Conservation (phyloP, 306 rosid genomes). For the Leucaena leucocephala region DNA sequence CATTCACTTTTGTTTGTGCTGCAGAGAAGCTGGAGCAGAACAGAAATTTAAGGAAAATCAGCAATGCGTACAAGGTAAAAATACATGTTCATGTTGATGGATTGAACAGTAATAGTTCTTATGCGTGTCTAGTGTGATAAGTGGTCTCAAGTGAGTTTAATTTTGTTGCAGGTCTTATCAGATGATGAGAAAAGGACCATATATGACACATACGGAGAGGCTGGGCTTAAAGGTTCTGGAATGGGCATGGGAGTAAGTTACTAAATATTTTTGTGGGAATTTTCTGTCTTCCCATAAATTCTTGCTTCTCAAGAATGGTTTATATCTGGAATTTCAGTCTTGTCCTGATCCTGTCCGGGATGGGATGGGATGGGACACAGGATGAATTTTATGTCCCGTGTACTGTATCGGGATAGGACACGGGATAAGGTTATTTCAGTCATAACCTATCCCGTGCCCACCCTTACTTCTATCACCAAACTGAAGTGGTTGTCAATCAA, state of each 20-base stretch:
- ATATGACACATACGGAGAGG: slow-evolving; percentile 94
- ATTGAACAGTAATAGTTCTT: slow-evolving; percentile 30
- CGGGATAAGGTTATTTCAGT: too few species aligned
- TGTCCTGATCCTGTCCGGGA: too few species aligned
- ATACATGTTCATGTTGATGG: slow-evolving; percentile 6
- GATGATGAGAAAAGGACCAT: slow-evolving; percentile 90
- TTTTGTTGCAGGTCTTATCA: slow-evolving; percentile 78
- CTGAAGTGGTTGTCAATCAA: too few species aligned
- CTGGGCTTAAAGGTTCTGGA: slow-evolving; percentile 93
- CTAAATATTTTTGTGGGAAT: slow-evolving; percentile 26
- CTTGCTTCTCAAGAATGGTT: slow-evolving; percentile 24
- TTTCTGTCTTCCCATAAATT: slow-evolving; percentile 10
- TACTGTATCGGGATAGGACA: too few species aligned
- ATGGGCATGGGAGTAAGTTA: slow-evolving; percentile 85
- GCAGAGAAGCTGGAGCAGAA: slow-evolving; percentile 91
- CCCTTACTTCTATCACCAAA: too few species aligned
- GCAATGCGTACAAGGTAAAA: slow-evolving; percentile 94
- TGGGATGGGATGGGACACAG: too few species aligned
- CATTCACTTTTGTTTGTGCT: slow-evolving; percentile 40
- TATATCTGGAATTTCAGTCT: slow-evolving; percentile 48
- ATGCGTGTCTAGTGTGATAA: slow-evolving; percentile 8
- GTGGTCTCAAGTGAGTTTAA: slow-evolving; percentile 29
- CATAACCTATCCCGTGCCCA: too few species aligned
- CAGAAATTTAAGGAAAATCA: slow-evolving; percentile 85
- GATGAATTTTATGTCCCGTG: too few species aligned